Evolutionary conservation across 345 rosid species (phyloP), one percentile per base, ranked within the genome.

Genomic region (Aethionema arabicum): DNA sequence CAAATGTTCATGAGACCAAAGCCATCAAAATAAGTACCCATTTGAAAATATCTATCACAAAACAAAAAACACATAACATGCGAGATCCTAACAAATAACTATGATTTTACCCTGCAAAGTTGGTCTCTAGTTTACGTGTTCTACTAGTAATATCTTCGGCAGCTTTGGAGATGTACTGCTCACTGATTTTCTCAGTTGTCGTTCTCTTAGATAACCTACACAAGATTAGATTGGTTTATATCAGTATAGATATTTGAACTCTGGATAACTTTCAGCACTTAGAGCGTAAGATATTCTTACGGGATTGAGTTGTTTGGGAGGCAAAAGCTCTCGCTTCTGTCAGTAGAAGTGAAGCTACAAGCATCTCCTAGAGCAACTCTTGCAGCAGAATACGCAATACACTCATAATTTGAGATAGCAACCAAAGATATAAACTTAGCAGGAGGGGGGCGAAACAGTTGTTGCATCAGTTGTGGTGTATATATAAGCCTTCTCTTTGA

Each of bases 381-480:
- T 61, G 83, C 77, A 39, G 77, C 64, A 63, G 71, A 67, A 65
- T 80, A 82, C 6, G 66, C 74, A 66, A 82, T 76, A 63, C 59
- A 77, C 70, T 90, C 95, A 45, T 71, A 76, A 49, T 80, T 72
- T 48, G 82, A 49, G 32, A 60, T 63, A 66, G 85, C 82, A 69
- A 76, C 78, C 56, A 75, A 73, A 68, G 75, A 68, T 21, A 67
- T 15, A 61, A 85, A 75, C 43, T 68, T 65, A 14, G 80, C 80
- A n/a, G 77, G 72, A 63, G 96, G 83, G 30, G 88, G 78, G 39
- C 38, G 38, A 70, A 83, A 72, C 38, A 87, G 62, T 46, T 82
- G 84, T 80, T 93, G 99, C 82, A 84, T 80, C 59, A 93, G 88
- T 59, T 87, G 95, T 15, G 86, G 74, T 15, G 97, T 82, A 78